Percentiles rank a stretch among this genome's conserved stretches.
phyloP scores from a whole-genome alignment of 352 stramenopile genomes.

The Phytophthora megakarya region DNA sequence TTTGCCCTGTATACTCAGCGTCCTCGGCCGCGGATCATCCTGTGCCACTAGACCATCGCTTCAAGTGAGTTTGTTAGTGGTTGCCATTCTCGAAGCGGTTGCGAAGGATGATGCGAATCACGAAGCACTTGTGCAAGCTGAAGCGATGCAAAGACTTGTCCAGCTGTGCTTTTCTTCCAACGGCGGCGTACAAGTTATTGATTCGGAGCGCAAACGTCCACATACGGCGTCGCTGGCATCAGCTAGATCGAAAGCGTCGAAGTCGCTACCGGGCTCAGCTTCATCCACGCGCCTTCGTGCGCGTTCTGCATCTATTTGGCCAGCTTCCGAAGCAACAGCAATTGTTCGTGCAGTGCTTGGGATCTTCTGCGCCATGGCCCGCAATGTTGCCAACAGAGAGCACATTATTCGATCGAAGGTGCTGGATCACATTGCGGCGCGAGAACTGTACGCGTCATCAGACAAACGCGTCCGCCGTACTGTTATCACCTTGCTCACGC shows the following conservation, averaged over 20 bases:
- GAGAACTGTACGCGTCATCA: constrained; percentile 58
- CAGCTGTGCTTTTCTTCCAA: constrained; percentile 53
- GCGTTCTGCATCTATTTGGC: constrained; percentile 24
- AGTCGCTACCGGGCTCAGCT: constrained; percentile 18
- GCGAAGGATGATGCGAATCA: constrained; percentile 59
- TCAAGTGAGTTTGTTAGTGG: constrained; percentile 54
- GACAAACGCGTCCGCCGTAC: constrained; percentile 65
- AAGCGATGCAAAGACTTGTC: constrained; percentile 52
- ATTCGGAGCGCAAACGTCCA: constrained; percentile 17
- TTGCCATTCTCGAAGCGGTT: constrained; percentile 64
- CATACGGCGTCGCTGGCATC: constrained; percentile 18
- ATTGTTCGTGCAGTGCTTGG: constrained; percentile 50
- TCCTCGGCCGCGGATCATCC: constrained; percentile 37
- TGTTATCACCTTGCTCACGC: constrained; percentile 62
- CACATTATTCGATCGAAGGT: constrained; percentile 68
- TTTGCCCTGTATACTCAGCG: constrained; percentile 54
- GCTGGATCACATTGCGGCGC: constrained; percentile 57
- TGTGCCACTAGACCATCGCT: constrained; percentile 24
- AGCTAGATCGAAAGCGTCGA: constrained; percentile 3
- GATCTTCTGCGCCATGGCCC: constrained; percentile 68
- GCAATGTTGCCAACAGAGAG: constrained; percentile 58
- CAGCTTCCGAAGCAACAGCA: constrained; percentile 20
- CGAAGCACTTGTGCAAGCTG: constrained; percentile 47
- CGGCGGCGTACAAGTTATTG: not conserved
- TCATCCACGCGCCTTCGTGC: constrained; percentile 8